These are phyloP conservation scores for Aspergillus alliaceus DNA, from an alignment of 2,329 filamentous ascomycete genomes.

Conservation along the genomic window DNA sequence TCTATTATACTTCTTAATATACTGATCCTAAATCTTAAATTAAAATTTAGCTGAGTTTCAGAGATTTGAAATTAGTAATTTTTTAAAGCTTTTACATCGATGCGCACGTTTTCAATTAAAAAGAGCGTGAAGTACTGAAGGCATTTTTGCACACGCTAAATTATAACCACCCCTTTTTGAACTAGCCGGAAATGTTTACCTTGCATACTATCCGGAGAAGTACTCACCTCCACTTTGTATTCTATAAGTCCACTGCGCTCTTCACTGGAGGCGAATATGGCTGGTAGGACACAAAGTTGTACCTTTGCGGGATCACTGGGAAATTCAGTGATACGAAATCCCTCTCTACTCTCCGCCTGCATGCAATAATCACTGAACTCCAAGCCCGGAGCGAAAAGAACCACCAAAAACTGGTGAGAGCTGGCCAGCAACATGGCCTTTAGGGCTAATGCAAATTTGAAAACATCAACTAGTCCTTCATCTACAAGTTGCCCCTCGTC, in stretches of 20 bases:
- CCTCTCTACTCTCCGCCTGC: neutral
- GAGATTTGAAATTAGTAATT: too few relatives aligned
- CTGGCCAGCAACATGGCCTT: neutral
- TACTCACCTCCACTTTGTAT: neutral
- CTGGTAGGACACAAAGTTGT: constrained; percentile 2
- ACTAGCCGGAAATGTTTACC: neutral
- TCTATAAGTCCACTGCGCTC: neutral
- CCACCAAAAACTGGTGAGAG: neutral
- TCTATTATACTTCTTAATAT: too few relatives aligned
- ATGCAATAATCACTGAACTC: neutral
- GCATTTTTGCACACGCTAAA: too few relatives aligned
- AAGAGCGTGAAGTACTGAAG: too few relatives aligned
- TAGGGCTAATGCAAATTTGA: neutral
- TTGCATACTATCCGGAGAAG: neutral
- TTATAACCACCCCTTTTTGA: constrained; percentile 1
- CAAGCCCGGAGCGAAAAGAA: neutral
- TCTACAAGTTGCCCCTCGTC: neutral
- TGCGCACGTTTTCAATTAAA: too few relatives aligned
- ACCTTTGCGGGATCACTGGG: neutral
- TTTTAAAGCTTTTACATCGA: too few relatives aligned
- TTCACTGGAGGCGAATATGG: neutral
- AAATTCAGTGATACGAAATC: neutral
- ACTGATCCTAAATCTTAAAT: too few relatives aligned
- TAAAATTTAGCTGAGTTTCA: too few relatives aligned
- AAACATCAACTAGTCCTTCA: neutral